phyloP scores from a whole-genome alignment of 345 rosid species.

The Erucastrum elatum region DNA sequence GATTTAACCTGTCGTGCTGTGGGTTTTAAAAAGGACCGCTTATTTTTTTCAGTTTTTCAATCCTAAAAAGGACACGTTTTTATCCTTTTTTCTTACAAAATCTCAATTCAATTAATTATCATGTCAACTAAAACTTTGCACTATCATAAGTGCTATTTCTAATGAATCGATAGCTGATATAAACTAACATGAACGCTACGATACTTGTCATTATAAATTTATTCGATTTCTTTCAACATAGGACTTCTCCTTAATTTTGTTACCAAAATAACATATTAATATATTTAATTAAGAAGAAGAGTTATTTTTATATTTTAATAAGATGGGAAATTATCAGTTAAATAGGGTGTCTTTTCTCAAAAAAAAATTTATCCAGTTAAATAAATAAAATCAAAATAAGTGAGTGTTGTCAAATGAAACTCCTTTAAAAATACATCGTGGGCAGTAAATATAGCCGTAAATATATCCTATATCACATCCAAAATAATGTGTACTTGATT shows the following conservation, averaged over 20 bases:
- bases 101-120: neutral
- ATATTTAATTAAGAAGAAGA: too few relatives aligned
- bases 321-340: neutral
- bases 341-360: too few relatives aligned
- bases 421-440: neutral
- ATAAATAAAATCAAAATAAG: neutral
- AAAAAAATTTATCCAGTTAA: too few relatives aligned
- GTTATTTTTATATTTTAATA: too few relatives aligned
- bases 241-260: neutral
- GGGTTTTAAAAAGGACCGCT: too few relatives aligned
- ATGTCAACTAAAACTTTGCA: neutral
- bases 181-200: neutral
- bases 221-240: too few relatives aligned
- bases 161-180: neutral
- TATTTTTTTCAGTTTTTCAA: too few relatives aligned
- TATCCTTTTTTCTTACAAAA: neutral
- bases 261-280: neutral
- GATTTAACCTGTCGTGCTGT: too few relatives aligned
- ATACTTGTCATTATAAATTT: neutral
- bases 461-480: neutral
- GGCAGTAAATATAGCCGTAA: neutral
- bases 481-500: neutral
- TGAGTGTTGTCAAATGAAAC: neutral
- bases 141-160: neutral
- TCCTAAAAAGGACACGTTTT: too few relatives aligned